Base-by-base conservation (phyloP, 768 basidiomycete species). In the Panus rudis region DNA sequence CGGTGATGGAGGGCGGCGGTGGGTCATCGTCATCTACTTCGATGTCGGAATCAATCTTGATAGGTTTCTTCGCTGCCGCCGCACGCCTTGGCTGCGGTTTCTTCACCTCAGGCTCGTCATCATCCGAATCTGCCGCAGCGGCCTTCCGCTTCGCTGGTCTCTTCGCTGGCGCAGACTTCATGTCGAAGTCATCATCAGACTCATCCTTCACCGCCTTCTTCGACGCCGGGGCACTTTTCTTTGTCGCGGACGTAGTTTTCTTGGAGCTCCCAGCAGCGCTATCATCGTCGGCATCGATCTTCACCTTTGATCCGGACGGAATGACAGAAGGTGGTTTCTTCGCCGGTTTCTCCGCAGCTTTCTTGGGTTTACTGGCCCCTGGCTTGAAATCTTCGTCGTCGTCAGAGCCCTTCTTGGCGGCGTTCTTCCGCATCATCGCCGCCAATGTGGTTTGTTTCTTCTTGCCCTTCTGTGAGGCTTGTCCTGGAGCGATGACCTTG, bases 331-430 rank as follows among this genome's bases (percentile, higher is more conserved):
- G 49, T 22, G 57, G 50, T 46, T 61, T 63, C 47, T 63, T 63
- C 43, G 57, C 62, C 14, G 56, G 41, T 27, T 62, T 66, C 6
- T 64, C 67, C 2, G 62, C 63, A 4, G 71, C 69, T 49, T 75
- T 76, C 41, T 58, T 61, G 2, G 76, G n/a, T n/a, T n/a, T n/a
- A n/a, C n/a, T n/a, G n/a, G n/a, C n/a, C n/a, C n/a, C n/a, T n/a
- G n/a, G 77, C 49, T 69, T 72, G 59, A 76, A 79, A 45, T 79
- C 76, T 43, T 78, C 76, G 19, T 77, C 67, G 47, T 56, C 58
- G 28, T 57, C 64, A 31, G 56, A 53, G 3, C n/a, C 58, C 16
- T 59, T 63, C 52, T 65, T 70, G 55, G 65, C 68, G 28, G 62
- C 57, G 45, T 53, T 54, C 16, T 70, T 69, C 26, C 62, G 53